A percentile compares a stretch with the other conserved stretches of the same genome.
Evolutionary conservation across 176 grass and related monocot species (phyloP).

Genomic region (Sorghum bicolor): Sorghum_bicolor_NCBIv3 NC_012870.2:65689001-65689500

Average conservation of each 20-base stretch:
- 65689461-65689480: background rate
- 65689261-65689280: constrained; percentile 2
- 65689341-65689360: background rate
- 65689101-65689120: constrained; percentile 98
- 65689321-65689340: background rate
- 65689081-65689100: constrained; percentile 92
- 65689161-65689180: constrained; percentile 87
- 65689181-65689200: constrained; percentile 61
- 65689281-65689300: background rate
- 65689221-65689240: constrained; percentile 26
- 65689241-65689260: constrained; percentile 1
- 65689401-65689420: background rate
- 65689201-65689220: constrained; percentile 73
- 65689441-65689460: background rate
- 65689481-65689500: background rate
- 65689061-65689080: constrained; percentile 85
- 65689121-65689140: constrained; percentile 90
- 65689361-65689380: background rate
- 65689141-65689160: constrained; percentile 78
- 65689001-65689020: constrained; percentile 31
- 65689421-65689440: background rate
- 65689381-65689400: background rate
- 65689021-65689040: constrained; percentile 81
- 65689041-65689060: constrained; percentile 66
- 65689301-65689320: background rate